These are phyloP conservation scores for Rosa lucieae DNA, from an alignment of 306 rosid genomes.

Conservation along the genomic window DNA sequence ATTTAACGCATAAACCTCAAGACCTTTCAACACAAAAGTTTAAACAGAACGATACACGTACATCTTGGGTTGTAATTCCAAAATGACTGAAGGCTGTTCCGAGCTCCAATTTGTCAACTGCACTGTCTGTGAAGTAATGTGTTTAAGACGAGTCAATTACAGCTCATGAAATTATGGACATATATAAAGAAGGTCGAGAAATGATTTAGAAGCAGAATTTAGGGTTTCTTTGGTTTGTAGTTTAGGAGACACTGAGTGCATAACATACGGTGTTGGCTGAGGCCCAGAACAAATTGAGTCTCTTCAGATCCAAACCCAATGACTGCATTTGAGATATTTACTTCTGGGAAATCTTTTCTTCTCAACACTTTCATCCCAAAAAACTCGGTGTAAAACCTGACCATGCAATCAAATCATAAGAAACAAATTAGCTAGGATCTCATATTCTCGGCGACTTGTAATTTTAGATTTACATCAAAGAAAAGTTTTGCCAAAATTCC, in stretches of 20 bases:
- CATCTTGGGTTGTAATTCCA: constrained; percentile 46
- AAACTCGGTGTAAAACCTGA: constrained; percentile 58
- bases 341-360: constrained; percentile 54
- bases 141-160: background rate
- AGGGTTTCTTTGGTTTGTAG: background rate
- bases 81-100: constrained; percentile 72
- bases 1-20: background rate
- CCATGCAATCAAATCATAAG: background rate
- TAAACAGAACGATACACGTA: background rate
- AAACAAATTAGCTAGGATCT: background rate
- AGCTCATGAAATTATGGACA: background rate
- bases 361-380: constrained; percentile 64
- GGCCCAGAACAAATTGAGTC: constrained; percentile 58
- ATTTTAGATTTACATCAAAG: background rate
- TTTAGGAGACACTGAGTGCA: background rate
- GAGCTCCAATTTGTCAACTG: constrained; percentile 27
- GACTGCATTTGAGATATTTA: constrained; percentile 58
- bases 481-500: background rate
- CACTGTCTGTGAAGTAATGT: background rate
- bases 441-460: background rate
- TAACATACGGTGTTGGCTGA: constrained; percentile 26
- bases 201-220: background rate
- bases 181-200: background rate
- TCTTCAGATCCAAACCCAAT: constrained; percentile 64
- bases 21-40: background rate